Percentiles rank a stretch among this genome's conserved stretches.
phyloP scores from a whole-genome alignment of 331 rosid genomes.

The Acacia pycnantha region DNA sequence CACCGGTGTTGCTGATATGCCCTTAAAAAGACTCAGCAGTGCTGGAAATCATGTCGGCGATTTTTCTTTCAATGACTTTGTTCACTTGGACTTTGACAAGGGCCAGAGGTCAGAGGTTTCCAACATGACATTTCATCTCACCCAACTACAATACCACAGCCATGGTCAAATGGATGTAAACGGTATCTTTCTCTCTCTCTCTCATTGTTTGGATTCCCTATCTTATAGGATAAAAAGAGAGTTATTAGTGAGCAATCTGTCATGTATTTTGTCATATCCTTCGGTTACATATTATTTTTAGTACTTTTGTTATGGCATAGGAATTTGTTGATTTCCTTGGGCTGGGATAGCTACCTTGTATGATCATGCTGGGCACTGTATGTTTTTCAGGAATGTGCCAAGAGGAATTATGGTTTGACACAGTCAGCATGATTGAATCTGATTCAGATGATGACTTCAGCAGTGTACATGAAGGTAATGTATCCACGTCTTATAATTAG shows the following conservation, averaged over 20 bases:
- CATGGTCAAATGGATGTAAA: conserved; percentile 65
- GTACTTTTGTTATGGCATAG: conserved; percentile 21
- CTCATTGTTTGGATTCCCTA: background rate
- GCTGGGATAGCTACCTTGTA: conserved; percentile 13
- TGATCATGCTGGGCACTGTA: conserved; percentile 3
- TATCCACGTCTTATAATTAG: conserved; percentile 1
- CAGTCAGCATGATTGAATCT: conserved; percentile 71
- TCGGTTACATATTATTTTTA: conserved; percentile 6
- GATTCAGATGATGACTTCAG: conserved; percentile 90
- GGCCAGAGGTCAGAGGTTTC: conserved; percentile 78
- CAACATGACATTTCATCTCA: conserved; percentile 61
- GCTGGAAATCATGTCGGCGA: conserved; percentile 51
- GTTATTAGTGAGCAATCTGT: background rate
- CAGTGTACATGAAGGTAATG: conserved; percentile 87
- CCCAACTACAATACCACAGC: conserved; percentile 70
- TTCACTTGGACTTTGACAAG: conserved; percentile 66
- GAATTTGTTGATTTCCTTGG: conserved; percentile 12
- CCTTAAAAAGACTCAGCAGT: conserved; percentile 44
- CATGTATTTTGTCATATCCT: conserved; percentile 1
- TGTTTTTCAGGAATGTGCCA: conserved; percentile 55
- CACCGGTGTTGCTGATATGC: conserved; percentile 41
- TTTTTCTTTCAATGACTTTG: conserved; percentile 48
- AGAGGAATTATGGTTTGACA: conserved; percentile 92
- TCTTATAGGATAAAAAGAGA: background rate
- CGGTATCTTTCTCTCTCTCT: conserved; percentile 32